Base-by-base conservation (phyloP, 2,329 filamentous ascomycete genomes). In the Penicillium sp. region DNA sequence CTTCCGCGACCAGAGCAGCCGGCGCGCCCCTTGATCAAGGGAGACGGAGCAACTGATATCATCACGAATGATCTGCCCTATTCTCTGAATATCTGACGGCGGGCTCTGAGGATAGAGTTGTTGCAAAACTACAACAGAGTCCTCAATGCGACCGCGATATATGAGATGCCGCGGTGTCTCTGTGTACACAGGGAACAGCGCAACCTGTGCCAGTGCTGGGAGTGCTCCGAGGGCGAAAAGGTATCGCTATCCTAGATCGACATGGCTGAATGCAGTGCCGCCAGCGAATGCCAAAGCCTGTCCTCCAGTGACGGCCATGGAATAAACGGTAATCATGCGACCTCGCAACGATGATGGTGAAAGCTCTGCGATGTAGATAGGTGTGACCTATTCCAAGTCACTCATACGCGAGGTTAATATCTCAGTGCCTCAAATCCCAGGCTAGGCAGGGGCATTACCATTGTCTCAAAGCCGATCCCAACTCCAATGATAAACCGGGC, bases 1-100 rank as follows among this genome's bases (percentile, higher is more conserved):
- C 69, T 81, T 82, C 59, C 12, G 81, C 70, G 4, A 82, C 77
- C 80, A 84, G 83, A 15, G 80, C 79, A 8, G 81, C 82, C 1
- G 75, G 78, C 0, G 81, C 80, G 17, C 38, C 38, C 38, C 38
- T 40, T 40, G 38, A 40, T 40, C 38, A 40, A 40, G 19, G 38
- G 38, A 40, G 2, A 40, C 38, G 6, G 38, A 40, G 7, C 17
- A 9, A 19, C 8, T 40, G 17, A 40, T 9, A 40, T 40, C 38
- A 17, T 40, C 38, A 5, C 38, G 38, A 8, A 40, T 40, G 38
- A 40, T 40, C 7, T 40, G 38, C 2, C 17, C 38, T n/a, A 40
- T 17, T 40, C 38, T 40, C 38, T 40, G 38, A 8, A 19, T 40
- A 19, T 40, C 38, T 40, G 38, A 40, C 17, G 38, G 38, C 8